Conservation (phyloP, 129 eudicot species). For the Cynara cardunculus region DNA sequence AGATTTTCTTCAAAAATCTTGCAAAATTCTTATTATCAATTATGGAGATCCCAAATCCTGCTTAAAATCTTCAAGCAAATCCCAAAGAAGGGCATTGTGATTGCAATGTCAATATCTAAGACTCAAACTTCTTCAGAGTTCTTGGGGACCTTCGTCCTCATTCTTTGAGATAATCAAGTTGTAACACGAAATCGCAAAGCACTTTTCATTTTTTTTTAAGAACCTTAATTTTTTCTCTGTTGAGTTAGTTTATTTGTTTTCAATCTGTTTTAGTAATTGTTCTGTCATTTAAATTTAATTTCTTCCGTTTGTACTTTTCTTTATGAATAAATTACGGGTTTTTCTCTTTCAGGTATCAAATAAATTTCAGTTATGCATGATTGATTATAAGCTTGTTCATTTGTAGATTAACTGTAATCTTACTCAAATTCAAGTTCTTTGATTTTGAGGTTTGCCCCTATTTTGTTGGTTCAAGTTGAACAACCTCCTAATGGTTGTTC, state of each 20-base stretch:
- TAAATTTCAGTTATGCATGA: background rate
- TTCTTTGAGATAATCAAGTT: constrained; percentile 53
- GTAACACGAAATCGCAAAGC: background rate
- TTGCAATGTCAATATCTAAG: constrained; percentile 25
- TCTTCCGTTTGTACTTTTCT: background rate
- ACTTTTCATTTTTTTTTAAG: background rate
- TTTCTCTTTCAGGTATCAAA: background rate
- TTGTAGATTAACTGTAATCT: background rate
- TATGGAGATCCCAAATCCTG: constrained; percentile 29
- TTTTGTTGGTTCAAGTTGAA: background rate
- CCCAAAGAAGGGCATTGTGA: constrained; percentile 47
- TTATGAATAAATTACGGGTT: background rate
- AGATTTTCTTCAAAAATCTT: background rate
- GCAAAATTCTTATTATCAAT: background rate
- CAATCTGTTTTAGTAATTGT: background rate
- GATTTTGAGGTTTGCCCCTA: too few relatives aligned
- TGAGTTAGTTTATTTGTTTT: background rate
- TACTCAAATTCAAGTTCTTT: too few relatives aligned
- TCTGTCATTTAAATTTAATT: background rate
- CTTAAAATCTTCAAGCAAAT: constrained; percentile 21
- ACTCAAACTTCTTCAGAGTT: constrained; percentile 55
- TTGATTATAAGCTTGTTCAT: background rate
- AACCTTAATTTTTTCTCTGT: constrained; percentile 20
- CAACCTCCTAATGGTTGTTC: background rate
- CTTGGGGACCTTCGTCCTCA: constrained; percentile 77